Conservation (phyloP, 208 protist species). For the Crithidia bombi region DNA sequence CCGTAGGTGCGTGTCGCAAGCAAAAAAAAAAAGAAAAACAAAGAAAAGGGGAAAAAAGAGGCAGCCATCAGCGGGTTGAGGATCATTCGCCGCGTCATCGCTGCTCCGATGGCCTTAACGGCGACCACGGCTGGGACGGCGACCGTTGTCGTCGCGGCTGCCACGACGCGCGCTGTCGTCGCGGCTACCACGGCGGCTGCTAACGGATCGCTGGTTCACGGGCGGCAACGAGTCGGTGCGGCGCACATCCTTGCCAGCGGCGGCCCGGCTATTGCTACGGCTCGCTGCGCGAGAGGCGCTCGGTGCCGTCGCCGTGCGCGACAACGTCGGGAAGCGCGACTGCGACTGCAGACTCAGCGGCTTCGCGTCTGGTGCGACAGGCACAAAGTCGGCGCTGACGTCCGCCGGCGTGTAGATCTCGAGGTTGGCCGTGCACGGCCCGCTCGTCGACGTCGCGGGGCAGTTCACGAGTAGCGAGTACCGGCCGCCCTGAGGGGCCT, state of each 20-base stretch:
- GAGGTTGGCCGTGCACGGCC: constrained; percentile 49
- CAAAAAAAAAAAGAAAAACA: constrained; percentile 3
- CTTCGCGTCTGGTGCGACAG: constrained; percentile 60
- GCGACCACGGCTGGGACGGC: constrained; percentile 34
- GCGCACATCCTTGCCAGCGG: constrained; percentile 31
- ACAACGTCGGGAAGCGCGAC: constrained; percentile 62
- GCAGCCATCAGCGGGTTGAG: not conserved
- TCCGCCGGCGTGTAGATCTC: constrained; percentile 65
- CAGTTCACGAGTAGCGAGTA: constrained; percentile 65
- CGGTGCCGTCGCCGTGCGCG: constrained; percentile 58
- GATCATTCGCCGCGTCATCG: not conserved
- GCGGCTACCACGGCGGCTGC: constrained; percentile 47
- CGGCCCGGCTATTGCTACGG: constrained; percentile 32
- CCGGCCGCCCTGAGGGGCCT: constrained; percentile 63
- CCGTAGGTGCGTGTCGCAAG: not conserved
- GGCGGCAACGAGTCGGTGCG: constrained; percentile 59
- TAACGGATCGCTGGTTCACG: constrained; percentile 40
- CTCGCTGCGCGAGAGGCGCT: constrained; percentile 45
- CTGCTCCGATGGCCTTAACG: constrained; percentile 13
- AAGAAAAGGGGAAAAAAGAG: not conserved
- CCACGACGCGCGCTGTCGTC: constrained; percentile 28
- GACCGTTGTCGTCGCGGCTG: constrained; percentile 21
- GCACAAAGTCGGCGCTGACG: constrained; percentile 54
- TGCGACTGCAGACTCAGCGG: constrained; percentile 49
- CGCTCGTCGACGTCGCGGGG: constrained; percentile 28